Percentiles rank a stretch among this genome's conserved stretches.
phyloP scores from a whole-genome alignment of 2,329 filamentous ascomycete species.

The Nothophaeocryptopus gaeumannii region DNA sequence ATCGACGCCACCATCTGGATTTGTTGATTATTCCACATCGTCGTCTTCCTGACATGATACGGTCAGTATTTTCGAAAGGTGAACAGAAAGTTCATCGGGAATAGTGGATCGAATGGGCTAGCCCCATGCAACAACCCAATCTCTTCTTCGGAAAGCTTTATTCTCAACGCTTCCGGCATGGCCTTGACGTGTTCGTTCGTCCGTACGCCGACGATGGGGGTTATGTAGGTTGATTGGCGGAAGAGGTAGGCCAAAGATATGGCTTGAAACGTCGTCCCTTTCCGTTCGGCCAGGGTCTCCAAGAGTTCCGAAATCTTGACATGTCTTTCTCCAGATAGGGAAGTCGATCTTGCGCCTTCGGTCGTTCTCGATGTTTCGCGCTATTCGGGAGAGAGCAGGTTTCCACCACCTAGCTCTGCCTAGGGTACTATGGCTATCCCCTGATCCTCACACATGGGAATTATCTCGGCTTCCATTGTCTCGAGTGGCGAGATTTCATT shows the following conservation, averaged over 20 bases:
- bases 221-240: slow-evolving; percentile 64
- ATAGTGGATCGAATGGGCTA: slow-evolving; percentile 61
- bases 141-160: slow-evolving; percentile 60
- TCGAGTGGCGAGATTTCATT: slow-evolving; percentile 39
- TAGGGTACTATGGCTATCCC: slow-evolving; percentile 59
- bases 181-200: slow-evolving; percentile 66
- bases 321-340: neutral
- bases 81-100: slow-evolving; percentile 60
- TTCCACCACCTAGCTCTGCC: slow-evolving; percentile 44
- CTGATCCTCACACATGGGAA: slow-evolving; percentile 62
- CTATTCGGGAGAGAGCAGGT: neutral
- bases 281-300: slow-evolving; percentile 56
- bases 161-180: slow-evolving; percentile 64
- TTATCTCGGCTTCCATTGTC: slow-evolving; percentile 54
- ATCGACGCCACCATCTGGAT: slow-evolving; percentile 21
- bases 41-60: slow-evolving; percentile 1
- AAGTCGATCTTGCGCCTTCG: neutral
- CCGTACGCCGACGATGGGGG: slow-evolving; percentile 68
- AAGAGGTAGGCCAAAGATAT: slow-evolving; percentile 66
- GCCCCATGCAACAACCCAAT: slow-evolving; percentile 64
- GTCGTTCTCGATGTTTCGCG: neutral
- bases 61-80: neutral
- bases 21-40: neutral
- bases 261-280: slow-evolving; percentile 40
- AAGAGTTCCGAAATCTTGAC: slow-evolving; percentile 52